Conservation (phyloP, 2,329 filamentous ascomycete genomes). For the Ophiognomonia clavigignenti-juglandacearum region DNA sequence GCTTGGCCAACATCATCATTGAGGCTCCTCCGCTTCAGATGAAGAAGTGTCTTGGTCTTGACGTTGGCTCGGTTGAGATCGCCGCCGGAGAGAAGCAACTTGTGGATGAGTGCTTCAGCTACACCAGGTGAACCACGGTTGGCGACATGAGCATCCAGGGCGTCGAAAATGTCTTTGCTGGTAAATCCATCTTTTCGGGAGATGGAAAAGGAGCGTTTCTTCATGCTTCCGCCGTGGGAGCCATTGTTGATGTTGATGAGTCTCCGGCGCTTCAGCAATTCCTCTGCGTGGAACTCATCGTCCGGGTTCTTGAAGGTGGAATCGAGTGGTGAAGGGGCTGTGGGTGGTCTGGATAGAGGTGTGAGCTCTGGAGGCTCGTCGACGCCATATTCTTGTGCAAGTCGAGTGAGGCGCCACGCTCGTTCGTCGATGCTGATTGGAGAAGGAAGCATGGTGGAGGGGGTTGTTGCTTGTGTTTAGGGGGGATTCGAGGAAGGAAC, state of each 20-base stretch:
- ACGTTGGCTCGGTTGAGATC: conserved; percentile 43
- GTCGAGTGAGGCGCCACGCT: conserved; percentile 42
- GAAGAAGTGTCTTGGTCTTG: conserved; percentile 42
- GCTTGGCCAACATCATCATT: conserved; percentile 46
- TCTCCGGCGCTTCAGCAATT: conserved; percentile 44
- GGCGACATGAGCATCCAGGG: conserved; percentile 43
- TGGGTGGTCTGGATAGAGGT: conserved; percentile 34
- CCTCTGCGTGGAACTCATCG: conserved; percentile 50
- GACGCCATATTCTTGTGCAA: conserved; percentile 48
- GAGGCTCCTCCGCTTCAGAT: conserved; percentile 44
- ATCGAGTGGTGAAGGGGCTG: conserved; percentile 25
- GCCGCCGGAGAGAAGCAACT: conserved; percentile 44
- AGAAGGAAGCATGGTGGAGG: conserved; percentile 9
- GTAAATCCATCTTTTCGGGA: conserved; percentile 48
- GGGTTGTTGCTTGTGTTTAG: background rate
- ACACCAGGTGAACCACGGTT: conserved; percentile 47
- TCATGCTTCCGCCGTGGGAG: conserved; percentile 22
- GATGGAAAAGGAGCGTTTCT: conserved; percentile 38
- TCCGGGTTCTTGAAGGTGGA: conserved; percentile 39
- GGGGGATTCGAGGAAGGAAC: background rate
- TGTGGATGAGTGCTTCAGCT: conserved; percentile 50
- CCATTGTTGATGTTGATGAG: conserved; percentile 24
- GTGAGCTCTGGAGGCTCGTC: conserved; percentile 33
- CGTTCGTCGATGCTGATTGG: conserved; percentile 30
- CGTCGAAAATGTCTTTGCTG: conserved; percentile 47